phyloP scores from a whole-genome alignment of 352 stramenopile genomes.

The Peronosclerospora sorghi region DNA sequence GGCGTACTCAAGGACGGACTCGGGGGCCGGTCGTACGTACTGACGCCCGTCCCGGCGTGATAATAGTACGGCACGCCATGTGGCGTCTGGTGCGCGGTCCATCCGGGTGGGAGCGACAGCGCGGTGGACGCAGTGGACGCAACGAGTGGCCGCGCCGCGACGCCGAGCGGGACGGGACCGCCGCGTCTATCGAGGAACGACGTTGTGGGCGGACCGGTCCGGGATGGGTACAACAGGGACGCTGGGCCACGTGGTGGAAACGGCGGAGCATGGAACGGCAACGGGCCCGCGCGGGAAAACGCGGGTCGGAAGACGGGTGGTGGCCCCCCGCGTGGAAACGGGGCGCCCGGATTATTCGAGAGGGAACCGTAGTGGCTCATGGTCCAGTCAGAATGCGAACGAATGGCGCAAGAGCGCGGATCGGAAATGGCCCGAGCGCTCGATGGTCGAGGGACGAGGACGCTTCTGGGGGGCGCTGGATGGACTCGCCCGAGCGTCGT shows the following conservation, averaged over 20 bases:
- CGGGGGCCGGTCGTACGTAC: conserved; percentile 41
- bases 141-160: too few relatives aligned
- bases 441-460: too few relatives aligned
- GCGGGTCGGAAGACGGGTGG: conserved; percentile 14
- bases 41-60: conserved; percentile 42
- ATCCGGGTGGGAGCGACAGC: conserved; percentile 47
- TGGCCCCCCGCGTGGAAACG: conserved; percentile 14
- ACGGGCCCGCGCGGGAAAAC: conserved; percentile 12
- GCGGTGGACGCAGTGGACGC: too few relatives aligned
- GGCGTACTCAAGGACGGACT: neutral
- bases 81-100: conserved; percentile 47
- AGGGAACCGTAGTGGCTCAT: conserved; percentile 33
- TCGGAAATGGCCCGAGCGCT: too few relatives aligned
- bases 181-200: too few relatives aligned
- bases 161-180: too few relatives aligned
- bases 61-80: conserved; percentile 54
- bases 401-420: too few relatives aligned
- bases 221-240: too few relatives aligned
- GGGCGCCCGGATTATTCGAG: conserved; percentile 9
- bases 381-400: neutral
- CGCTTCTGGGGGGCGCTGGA: too few relatives aligned
- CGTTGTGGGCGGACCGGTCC: too few relatives aligned
- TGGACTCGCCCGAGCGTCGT: too few relatives aligned
- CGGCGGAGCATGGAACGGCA: conserved; percentile 17
- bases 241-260: conserved; percentile 13